Evolutionary conservation across 352 stramenopile genomes (phyloP).

Genomic region (Phytopythium vexans): DNA sequence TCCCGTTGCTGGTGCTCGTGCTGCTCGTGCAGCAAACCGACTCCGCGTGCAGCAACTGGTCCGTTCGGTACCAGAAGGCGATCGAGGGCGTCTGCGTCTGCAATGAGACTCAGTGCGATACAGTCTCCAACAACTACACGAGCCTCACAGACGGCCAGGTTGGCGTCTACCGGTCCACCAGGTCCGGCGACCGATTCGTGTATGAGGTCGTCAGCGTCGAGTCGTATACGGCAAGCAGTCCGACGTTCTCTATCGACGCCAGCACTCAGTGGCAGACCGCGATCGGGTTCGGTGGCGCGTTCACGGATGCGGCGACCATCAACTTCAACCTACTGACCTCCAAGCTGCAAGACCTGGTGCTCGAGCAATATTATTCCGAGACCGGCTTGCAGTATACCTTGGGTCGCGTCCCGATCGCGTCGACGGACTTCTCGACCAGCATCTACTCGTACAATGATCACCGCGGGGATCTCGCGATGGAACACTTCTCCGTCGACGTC

Average conservation of each 20-base stretch:
- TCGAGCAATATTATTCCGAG: conserved; percentile 82
- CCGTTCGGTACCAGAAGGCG: conserved; percentile 31
- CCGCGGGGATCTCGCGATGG: conserved; percentile 70
- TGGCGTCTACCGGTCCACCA: conserved; percentile 43
- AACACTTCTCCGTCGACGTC: conserved; percentile 80
- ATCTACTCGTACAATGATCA: conserved; percentile 88
- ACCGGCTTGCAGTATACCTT: conserved; percentile 80
- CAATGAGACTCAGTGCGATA: conserved; percentile 43
- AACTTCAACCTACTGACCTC: conserved; percentile 68
- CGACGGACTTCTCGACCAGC: conserved; percentile 81
- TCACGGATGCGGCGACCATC: conserved; percentile 83
- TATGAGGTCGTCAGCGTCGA: conserved; percentile 29
- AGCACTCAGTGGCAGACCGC: conserved; percentile 70
- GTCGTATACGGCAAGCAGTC: conserved; percentile 10
- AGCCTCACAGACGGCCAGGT: conserved; percentile 25
- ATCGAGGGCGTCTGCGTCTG: conserved; percentile 47
- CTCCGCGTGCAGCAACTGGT: conserved; percentile 33
- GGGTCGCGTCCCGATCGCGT: conserved; percentile 81
- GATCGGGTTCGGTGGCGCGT: conserved; percentile 87
- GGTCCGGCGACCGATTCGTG: conserved; percentile 34
- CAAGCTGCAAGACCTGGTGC: conserved; percentile 54
- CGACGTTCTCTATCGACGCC: conserved; percentile 49
- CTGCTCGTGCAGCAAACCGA: no score
- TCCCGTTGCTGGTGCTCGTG: no score
- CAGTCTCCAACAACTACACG: conserved; percentile 40